Conservation (phyloP, 495 filamentous ascomycete genomes). For the Oidiodendron maius region DNA sequence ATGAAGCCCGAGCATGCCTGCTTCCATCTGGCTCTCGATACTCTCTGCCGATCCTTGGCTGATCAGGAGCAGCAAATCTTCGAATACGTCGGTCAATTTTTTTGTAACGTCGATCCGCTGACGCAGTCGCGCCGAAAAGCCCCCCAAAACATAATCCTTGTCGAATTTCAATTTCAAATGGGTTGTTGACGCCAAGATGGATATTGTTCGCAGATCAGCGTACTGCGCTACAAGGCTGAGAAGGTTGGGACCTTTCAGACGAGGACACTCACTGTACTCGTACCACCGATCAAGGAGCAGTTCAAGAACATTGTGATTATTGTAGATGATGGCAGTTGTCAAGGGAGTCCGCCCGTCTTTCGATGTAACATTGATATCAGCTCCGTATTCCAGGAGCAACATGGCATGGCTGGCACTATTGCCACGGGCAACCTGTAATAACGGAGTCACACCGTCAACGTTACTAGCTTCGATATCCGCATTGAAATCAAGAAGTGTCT, state of each 20-base stretch:
- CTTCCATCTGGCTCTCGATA: too few relatives aligned
- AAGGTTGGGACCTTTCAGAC: constrained; percentile 28
- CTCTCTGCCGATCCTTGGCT: too few relatives aligned
- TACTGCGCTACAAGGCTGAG: constrained; percentile 21
- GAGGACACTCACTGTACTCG: constrained; percentile 26
- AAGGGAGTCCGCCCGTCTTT: constrained; percentile 17
- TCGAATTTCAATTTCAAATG: constrained; percentile 21
- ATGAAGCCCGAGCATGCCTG: too few relatives aligned
- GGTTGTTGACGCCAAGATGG: constrained; percentile 19
- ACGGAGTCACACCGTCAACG: constrained; percentile 27
- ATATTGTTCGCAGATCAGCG: constrained; percentile 19
- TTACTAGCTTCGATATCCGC: constrained; percentile 23
- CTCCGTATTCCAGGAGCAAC: constrained; percentile 34
- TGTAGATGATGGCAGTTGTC: constrained; percentile 18
- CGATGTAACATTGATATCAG: constrained; percentile 32
- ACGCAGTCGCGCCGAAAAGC: constrained; percentile 3
- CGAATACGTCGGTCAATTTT: too few relatives aligned
- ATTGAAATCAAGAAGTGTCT: constrained; percentile 28
- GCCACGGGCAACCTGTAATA: constrained; percentile 31
- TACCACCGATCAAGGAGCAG: constrained; percentile 26
- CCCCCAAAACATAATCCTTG: constrained; percentile 10
- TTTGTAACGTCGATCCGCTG: background rate
- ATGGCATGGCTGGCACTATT: constrained; percentile 30
- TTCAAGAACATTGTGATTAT: constrained; percentile 23
- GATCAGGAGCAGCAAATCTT: too few relatives aligned